phyloP scores from a whole-genome alignment of 2,329 filamentous ascomycete species.

The Monosporascus cannonballus region DNA sequence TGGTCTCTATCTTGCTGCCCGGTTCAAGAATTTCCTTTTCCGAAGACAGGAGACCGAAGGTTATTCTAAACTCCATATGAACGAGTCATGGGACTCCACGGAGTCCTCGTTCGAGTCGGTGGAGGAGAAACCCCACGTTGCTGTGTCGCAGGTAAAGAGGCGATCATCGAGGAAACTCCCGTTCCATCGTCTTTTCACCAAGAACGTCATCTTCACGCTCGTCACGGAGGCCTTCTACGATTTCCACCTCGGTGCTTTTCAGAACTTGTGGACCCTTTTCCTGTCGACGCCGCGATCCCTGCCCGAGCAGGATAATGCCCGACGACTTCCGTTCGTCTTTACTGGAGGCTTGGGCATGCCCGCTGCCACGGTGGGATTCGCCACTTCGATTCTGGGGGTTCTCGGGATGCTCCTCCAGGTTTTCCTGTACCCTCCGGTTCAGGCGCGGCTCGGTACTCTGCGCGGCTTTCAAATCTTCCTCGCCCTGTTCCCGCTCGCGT shows the following conservation, averaged over 20 bases:
- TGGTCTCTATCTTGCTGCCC: constrained; percentile 31
- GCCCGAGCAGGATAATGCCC: constrained; percentile 22
- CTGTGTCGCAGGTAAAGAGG: constrained; percentile 27
- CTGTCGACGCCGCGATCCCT: constrained; percentile 56
- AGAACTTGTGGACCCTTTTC: constrained; percentile 63
- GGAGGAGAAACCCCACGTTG: constrained; percentile 7
- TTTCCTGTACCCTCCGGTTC: constrained; percentile 60
- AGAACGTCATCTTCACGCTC: constrained; percentile 46
- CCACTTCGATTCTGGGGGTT: constrained; percentile 62
- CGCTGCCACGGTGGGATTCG: constrained; percentile 60
- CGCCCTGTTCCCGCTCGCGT: constrained; percentile 61
- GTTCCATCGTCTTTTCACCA: constrained; percentile 40
- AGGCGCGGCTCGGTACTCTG: constrained; percentile 59
- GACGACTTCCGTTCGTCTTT: constrained; percentile 46
- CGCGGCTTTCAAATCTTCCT: constrained; percentile 60
- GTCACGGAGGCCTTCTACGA: constrained; percentile 63
- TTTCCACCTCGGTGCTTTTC: constrained; percentile 64
- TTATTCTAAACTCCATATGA: constrained; percentile 23
- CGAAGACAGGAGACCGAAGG: constrained; percentile 21
- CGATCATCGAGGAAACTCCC: constrained; percentile 19
- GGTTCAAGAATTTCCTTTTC: constrained; percentile 25
- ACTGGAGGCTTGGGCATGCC: constrained; percentile 62
- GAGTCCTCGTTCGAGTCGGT: constrained; percentile 2
- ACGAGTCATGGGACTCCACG: constrained; percentile 9
- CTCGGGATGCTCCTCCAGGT: constrained; percentile 65